Conservation (phyloP, 2,329 filamentous ascomycete genomes). For the Colletotrichum destructivum region DNA sequence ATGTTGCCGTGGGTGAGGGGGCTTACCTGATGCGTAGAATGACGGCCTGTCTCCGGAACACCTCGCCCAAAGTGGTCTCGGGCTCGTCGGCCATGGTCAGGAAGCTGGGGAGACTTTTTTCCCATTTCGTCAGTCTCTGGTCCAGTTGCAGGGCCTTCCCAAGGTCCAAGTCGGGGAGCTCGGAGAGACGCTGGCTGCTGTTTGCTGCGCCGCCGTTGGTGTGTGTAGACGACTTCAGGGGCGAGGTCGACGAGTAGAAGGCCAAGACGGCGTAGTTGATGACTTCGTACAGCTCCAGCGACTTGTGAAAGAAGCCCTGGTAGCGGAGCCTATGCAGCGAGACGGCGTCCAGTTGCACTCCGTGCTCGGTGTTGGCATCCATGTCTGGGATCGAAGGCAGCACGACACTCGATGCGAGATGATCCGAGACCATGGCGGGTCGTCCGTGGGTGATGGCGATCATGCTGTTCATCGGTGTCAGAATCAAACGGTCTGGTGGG, state of each 20-base stretch:
- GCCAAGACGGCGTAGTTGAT: conserved; percentile 51
- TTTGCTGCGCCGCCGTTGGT: background rate
- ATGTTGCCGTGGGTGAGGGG: no score
- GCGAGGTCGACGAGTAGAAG: conserved; percentile 46
- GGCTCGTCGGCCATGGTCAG: conserved; percentile 44
- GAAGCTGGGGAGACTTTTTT: conserved; percentile 48
- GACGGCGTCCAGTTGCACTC: background rate
- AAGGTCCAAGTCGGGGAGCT: conserved; percentile 44
- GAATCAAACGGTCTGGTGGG: no score
- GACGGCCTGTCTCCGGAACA: conserved; percentile 50
- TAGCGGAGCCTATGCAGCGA: conserved; percentile 22
- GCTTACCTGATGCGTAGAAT: conserved; percentile 53
- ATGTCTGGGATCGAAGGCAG: conserved; percentile 45
- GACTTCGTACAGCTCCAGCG: conserved; percentile 56
- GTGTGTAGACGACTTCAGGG: conserved; percentile 1
- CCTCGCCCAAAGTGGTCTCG: conserved; percentile 44
- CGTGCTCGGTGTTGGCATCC: background rate
- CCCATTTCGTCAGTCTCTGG: conserved; percentile 51
- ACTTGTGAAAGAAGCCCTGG: conserved; percentile 53
- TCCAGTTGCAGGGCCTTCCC: conserved; percentile 52
- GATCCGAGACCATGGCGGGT: conserved; percentile 53
- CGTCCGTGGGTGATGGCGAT: conserved; percentile 54
- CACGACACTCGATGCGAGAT: conserved; percentile 48
- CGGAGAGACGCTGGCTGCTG: background rate
- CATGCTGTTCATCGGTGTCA: conserved; percentile 46